A percentile compares a stretch with the other conserved stretches of the same genome.
phyloP scores from a whole-genome alignment of 2,329 filamentous ascomycete genomes.

The Fusarium succisae region DNA sequence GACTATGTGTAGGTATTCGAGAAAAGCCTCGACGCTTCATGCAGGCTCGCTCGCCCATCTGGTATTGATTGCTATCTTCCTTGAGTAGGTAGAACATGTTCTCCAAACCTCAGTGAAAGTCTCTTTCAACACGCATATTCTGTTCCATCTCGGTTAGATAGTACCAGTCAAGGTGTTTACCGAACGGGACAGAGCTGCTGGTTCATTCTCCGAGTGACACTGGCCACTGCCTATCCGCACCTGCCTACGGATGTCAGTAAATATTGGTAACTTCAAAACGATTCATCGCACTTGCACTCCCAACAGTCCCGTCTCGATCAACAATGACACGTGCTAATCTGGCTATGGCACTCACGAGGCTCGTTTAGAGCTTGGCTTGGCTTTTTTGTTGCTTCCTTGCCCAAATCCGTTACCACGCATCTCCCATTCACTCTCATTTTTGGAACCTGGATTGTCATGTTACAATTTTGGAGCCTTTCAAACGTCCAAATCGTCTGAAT shows the following conservation, averaged over 20 bases:
- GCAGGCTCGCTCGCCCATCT: constrained; percentile 25
- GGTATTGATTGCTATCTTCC: constrained; percentile 12
- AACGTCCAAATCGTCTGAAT: constrained; percentile 4
- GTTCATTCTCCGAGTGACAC: constrained; percentile 4
- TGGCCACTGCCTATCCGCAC: not conserved
- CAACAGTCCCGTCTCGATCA: not conserved
- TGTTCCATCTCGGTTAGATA: not conserved
- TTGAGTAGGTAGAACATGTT: not conserved
- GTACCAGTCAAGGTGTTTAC: not conserved
- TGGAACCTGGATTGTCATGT: constrained; percentile 29
- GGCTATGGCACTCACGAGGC: not conserved
- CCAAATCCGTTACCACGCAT: constrained; percentile 7
- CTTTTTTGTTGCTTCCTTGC: not conserved
- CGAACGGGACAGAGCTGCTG: not conserved
- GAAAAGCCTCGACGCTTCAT: not conserved
- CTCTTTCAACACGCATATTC: not conserved
- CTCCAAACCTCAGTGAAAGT: not conserved
- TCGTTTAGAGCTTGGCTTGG: not conserved
- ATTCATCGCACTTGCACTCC: constrained; percentile 1
- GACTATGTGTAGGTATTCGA: not conserved
- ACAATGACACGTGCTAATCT: not conserved
- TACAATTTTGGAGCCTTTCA: constrained; percentile 29
- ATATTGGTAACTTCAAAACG: not conserved
- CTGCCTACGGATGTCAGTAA: constrained; percentile 12
- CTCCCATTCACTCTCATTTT: constrained; percentile 23